Percentiles rank a stretch among this genome's conserved stretches.
Conservation (phyloP, 805 yeast genomes). For the Wickerhamomyces rabaulensis region DNA sequence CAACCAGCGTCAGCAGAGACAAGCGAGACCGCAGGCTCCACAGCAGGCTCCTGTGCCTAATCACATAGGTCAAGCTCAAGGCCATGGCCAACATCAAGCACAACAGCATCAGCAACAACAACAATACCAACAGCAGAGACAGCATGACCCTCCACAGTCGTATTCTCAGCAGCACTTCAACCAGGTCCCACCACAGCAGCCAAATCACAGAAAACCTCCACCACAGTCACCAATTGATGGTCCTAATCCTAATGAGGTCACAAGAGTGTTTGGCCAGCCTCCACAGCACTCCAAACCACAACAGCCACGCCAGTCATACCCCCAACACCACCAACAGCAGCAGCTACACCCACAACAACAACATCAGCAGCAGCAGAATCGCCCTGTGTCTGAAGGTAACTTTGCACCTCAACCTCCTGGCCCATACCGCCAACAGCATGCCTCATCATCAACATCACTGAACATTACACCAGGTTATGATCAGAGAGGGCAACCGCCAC, state of each 20-base stretch:
- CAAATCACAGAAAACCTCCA: conserved; percentile 5
- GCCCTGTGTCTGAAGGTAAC: conserved; percentile 8
- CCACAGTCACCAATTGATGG: not conserved
- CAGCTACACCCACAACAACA: conserved; percentile 12
- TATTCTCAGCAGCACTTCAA: not conserved
- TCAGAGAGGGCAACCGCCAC: conserved; percentile 1
- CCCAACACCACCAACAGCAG: not conserved
- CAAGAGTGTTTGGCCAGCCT: conserved; percentile 3
- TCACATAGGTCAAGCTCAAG: not conserved
- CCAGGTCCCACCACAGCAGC: not conserved
- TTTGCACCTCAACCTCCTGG: conserved; percentile 1
- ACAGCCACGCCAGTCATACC: not conserved
- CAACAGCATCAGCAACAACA: conserved; percentile 4
- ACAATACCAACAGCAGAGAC: not conserved
- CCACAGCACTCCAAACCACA: not conserved
- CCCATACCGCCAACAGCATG: conserved; percentile 3
- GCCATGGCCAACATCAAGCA: not conserved
- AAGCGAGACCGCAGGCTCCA: not conserved
- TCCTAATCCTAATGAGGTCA: not conserved
- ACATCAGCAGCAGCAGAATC: conserved; percentile 19
- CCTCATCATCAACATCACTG: conserved; percentile 9
- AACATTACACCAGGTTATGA: not conserved
- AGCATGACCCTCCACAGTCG: conserved; percentile 4
- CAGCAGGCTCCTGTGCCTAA: not conserved
- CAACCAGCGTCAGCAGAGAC: not conserved